Evolutionary conservation across 1,139 yeast genomes (phyloP).

Genomic region (Protomyces inouyei): DNA sequence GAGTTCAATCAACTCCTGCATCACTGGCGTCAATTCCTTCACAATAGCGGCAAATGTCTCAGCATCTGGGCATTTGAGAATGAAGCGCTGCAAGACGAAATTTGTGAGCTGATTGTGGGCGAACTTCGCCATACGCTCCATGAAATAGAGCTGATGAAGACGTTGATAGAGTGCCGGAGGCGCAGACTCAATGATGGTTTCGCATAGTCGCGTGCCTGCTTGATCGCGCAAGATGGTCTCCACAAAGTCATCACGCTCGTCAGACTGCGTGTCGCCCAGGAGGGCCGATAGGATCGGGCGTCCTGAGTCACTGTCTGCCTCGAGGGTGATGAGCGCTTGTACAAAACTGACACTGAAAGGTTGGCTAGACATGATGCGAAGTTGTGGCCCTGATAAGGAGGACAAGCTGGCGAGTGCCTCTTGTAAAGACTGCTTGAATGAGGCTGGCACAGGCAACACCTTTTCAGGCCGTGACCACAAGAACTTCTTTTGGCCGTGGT

Average conservation of each 20-base stretch:
- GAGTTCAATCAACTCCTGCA: conserved; percentile 58
- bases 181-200: conserved; percentile 59
- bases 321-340: conserved; percentile 31
- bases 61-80: conserved; percentile 56
- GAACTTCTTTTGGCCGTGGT: conserved; percentile 21
- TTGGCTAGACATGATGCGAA: conserved; percentile 16
- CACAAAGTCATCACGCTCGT: conserved; percentile 72
- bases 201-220: conserved; percentile 86
- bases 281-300: conserved; percentile 34
- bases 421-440: conserved; percentile 12
- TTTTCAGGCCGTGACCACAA: conserved; percentile 18
- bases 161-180: conserved; percentile 67
- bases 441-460: conserved; percentile 11
- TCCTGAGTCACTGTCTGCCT: conserved; percentile 33
- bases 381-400: conserved; percentile 2
- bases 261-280: conserved; percentile 44
- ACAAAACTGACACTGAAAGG: conserved; percentile 20
- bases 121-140: conserved; percentile 62
- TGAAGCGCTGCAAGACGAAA: conserved; percentile 67
- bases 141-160: conserved; percentile 66
- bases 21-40: conserved; percentile 64
- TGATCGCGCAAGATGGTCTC: conserved; percentile 81
- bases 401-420: conserved; percentile 3
- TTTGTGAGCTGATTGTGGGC: conserved; percentile 79
- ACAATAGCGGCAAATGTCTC: conserved; percentile 57